These are phyloP conservation scores for Pythium plurisporium DNA, from an alignment of 352 stramenopile species.

Conservation along the genomic window DNA sequence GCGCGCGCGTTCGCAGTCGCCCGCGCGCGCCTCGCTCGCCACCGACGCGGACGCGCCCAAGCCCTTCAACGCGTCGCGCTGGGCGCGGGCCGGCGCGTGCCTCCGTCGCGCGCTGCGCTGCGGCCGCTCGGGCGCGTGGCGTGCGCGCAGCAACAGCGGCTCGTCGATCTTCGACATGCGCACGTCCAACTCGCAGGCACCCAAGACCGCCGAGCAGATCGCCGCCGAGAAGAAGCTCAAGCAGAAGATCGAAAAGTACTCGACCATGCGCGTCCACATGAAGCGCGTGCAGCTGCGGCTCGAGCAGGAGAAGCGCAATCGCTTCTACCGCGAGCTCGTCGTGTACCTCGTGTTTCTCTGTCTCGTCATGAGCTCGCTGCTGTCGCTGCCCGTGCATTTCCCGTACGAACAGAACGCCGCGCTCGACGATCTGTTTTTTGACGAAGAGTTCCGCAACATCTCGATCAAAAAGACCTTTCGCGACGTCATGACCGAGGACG, in stretches of 20 bases:
- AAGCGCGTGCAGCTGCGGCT: slow-evolving; percentile 77
- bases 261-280: slow-evolving; percentile 82
- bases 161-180: slow-evolving; percentile 11
- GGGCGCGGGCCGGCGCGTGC: background rate
- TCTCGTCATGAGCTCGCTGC: slow-evolving; percentile 55
- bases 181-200: background rate
- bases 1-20: background rate
- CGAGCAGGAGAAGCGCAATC: slow-evolving; percentile 80
- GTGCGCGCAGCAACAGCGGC: slow-evolving; percentile 13
- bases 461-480: slow-evolving; percentile 60
- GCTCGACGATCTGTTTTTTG: slow-evolving; percentile 52
- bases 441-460: slow-evolving; percentile 61
- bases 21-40: background rate
- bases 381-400: slow-evolving; percentile 66
- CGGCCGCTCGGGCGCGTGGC: background rate
- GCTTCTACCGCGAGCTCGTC: slow-evolving; percentile 76
- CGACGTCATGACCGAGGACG: slow-evolving; percentile 53
- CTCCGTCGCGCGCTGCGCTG: slow-evolving; percentile 3
- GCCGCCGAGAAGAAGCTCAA: slow-evolving; percentile 24
- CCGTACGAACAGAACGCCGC: slow-evolving; percentile 70
- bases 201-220: slow-evolving; percentile 33
- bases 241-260: slow-evolving; percentile 36
- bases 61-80: slow-evolving; percentile 5
- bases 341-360: slow-evolving; percentile 69
- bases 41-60: slow-evolving; percentile 10